These are phyloP conservation scores for Cichorium intybus DNA, from an alignment of 140 eudicot genomes.

Conservation along the genomic window DNA sequence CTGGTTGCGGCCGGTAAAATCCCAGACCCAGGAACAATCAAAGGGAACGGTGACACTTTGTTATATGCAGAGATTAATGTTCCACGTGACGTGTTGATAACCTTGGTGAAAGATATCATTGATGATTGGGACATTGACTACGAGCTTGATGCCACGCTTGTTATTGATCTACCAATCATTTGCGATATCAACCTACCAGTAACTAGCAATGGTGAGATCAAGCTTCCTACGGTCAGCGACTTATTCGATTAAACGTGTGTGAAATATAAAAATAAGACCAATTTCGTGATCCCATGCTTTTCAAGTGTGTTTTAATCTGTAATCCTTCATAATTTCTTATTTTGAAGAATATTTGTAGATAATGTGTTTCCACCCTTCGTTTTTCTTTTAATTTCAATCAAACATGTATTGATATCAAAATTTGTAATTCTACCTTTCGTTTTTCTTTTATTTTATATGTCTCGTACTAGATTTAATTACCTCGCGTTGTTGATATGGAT, in stretches of 20 bases:
- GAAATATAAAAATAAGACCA: not conserved
- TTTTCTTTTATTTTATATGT: not conserved
- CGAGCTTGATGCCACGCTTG: slow-evolving; percentile 40
- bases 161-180: slow-evolving; percentile 67
- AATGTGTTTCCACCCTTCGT: not conserved
- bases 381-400: not conserved
- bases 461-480: not conserved
- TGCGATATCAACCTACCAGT: slow-evolving; percentile 64
- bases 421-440: not conserved
- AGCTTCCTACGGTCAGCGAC: slow-evolving; percentile 64
- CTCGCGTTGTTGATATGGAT: not conserved
- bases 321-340: not conserved
- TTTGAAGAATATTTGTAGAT: slow-evolving; percentile 1
- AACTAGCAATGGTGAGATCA: slow-evolving; percentile 63
- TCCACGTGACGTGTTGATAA: slow-evolving; percentile 53
- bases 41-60: slow-evolving; percentile 52
- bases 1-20: slow-evolving; percentile 53
- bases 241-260: slow-evolving; percentile 12
- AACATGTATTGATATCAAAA: not conserved
- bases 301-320: not conserved
- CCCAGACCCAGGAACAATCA: slow-evolving; percentile 82
- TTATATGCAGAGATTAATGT: slow-evolving; percentile 59
- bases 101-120: slow-evolving; percentile 57
- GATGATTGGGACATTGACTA: slow-evolving; percentile 87
- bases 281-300: not conserved